Evolutionary conservation across 2,329 filamentous ascomycete species (phyloP), one percentile per base, ranked within the genome.

Genomic region (Venturia nashicola): DNA sequence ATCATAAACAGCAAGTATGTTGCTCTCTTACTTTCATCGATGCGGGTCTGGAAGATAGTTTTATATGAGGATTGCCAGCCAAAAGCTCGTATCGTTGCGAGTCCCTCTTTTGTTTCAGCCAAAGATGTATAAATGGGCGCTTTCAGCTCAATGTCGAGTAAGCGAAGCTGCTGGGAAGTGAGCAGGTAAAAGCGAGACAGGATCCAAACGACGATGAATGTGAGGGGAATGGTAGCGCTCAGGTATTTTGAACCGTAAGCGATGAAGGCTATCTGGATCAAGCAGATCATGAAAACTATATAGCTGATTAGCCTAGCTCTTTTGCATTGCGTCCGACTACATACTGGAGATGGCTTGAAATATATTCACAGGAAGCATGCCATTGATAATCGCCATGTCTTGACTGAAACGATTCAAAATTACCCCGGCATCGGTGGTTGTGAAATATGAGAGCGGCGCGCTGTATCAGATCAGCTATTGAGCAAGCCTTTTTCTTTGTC

Each of bases 1-100:
- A 78, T 72, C 44, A 74, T 75, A n/a, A 76, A 73, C 18, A 80
- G 70, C 0, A 79, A 73, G 66, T 80, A 80, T 66, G 74, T 78
- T 0, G 79, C 77, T 2, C 71, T 71, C 64, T 80, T 78, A 7
- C 74, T 75, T 20, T 67, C 67, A 64, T 80, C 75, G 11, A 80
- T 71, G 18, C 75, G 66, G 1, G 67, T 61, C 0, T 74, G 71
- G 2, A 73, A 76, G 55, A 76, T 75, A 12, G 74, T 67, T 0
- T 73, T 70, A 39, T 77, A 72, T 2, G 72, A 69, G 6, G 68
- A 67, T n/a, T 75, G 72, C 80, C 80, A 82, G 1, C 74, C 74
- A 63, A 81, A 82, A 0, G 81, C 77, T 14, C 81, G 77, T 43
- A 84, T 78, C 0, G 80, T 83, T 0, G 75, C 67, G 0, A 83